Evolutionary conservation across 345 rosid species (phyloP), one percentile per base, ranked within the genome.

Genomic region (Eucalyptus globulus): DNA sequence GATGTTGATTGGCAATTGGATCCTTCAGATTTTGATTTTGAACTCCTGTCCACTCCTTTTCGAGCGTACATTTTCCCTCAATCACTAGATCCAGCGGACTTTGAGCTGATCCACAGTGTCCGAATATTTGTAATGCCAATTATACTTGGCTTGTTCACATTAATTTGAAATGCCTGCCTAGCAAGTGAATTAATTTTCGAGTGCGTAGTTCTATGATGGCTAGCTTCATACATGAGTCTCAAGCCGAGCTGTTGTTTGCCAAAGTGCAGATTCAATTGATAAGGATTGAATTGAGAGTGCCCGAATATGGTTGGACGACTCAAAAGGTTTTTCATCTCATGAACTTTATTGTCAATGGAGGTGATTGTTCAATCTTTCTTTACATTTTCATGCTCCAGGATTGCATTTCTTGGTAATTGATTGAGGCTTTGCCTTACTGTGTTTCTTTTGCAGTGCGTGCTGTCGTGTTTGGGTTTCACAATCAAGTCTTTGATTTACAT

Each of bases 271-370:
- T 96, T 89, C 99, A 97, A 91, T 91, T 98, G 88, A 92, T 97
- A 49, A 94, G 99, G 94, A 98, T 98, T 50, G 97, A 97, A 90
- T 91, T 94, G 94, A 96, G 99, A 95, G 99, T 98, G 91, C 99
- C 99, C 2, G 99, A 98, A 88, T 95, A 98, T 89, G 98, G 99
- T 83, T 97, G 99, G 99, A 98, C 98, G 9, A 98, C 97, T 29
- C 99, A 97, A 93, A 98, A 98, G 92, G 98, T 98, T 91, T 98
- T 98, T 92, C 99, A 98, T 93, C 96, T 98, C 90, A 96, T 98
- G 99, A 97, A 97, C 92, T 95, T 97, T 89, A 94, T 97, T 90
- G 99, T 97, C 89, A 97, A 97, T 93, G 99, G 99, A 96, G 99
- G 99, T 97, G 90, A 94, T 87, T 7, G 40, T 31, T 67, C 89